A percentile compares a stretch with the other conserved stretches of the same genome.
Conservation (phyloP, 129 eudicot species). For the Flaveria ramosissima region DNA sequence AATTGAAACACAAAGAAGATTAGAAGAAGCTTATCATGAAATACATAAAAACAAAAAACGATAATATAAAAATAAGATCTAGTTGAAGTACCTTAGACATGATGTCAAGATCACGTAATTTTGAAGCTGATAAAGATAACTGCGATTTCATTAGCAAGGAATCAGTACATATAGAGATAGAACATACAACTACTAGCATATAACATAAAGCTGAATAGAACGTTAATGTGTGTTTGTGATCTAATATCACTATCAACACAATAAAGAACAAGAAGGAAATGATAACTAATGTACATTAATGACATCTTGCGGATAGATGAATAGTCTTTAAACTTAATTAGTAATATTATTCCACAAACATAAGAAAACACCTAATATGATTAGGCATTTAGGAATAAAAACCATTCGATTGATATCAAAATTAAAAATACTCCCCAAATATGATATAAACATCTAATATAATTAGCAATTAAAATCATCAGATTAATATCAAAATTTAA, state of each 20-base stretch:
- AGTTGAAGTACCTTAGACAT: slow-evolving; percentile 71
- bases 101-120: slow-evolving; percentile 72
- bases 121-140: slow-evolving; percentile 84
- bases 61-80: not conserved
- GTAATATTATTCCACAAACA: not conserved
- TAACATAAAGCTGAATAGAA: slow-evolving; percentile 1
- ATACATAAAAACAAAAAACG: not conserved
- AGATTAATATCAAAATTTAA: no score
- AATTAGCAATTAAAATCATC: not conserved
- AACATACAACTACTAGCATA: slow-evolving; percentile 9
- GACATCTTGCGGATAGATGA: not conserved
- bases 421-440: not conserved
- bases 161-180: slow-evolving; percentile 11
- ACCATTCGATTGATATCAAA: not conserved
- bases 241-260: slow-evolving; percentile 14
- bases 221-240: not conserved
- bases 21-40: slow-evolving; percentile 6
- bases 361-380: not conserved
- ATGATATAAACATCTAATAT: not conserved
- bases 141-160: slow-evolving; percentile 41
- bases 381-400: not conserved
- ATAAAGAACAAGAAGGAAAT: slow-evolving; percentile 1
- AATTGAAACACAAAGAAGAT: not conserved
- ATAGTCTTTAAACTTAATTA: no score
- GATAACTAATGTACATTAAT: not conserved